Base-by-base conservation (phyloP, 2,329 filamentous ascomycete genomes). In the Trichoderma polysporum region DNA sequence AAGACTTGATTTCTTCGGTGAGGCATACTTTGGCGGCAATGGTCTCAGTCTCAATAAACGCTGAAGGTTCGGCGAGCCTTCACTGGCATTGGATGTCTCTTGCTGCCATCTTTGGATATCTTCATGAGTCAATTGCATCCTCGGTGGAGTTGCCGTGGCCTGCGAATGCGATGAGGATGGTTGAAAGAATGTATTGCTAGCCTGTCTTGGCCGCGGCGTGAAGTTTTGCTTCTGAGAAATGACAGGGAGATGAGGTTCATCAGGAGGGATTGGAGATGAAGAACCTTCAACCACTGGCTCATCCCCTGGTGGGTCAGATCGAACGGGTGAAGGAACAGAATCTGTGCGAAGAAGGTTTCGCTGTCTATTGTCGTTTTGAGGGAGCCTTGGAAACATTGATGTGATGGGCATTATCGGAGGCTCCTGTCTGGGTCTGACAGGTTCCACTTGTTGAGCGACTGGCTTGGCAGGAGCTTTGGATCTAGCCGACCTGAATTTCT, bases 1-100 rank as follows among this genome's bases (percentile, higher is more conserved):
- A 27, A 88, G 75, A 70, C 81, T 85, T 0, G 86, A 88, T 72
- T 88, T 88, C 9, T 76, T 79, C 0, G 86, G 86, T 1, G 85
- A 88, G 4, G 82, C 81, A n/a, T 81, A 79, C 68, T 80, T 82
- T 60, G 82, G 79, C 13, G 85, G 85, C 3, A 83, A 76, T 2
- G 83, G 82, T 7, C 82, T 81, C 25, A 85, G 80, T 7, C 82
- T 81, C 25, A 85, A 79, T n/a, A 79, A 71, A 4, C 78, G 79
- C 3, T 75, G 78, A 39, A 77, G 73, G 60, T 79, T 77, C 2
- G 74, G 72, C 1, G 81, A 79, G 12, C 76, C 75, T 15, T 80
- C 79, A 54, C 79, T 73, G 3, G 77, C 75, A 25, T 74, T 72
- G 3, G 78, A 79, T 6, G 78, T 79, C 68, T 80, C 73, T 49